phyloP scores from a whole-genome alignment of 768 basidiomycete species.

The Leucocoprinus sp. region DNA sequence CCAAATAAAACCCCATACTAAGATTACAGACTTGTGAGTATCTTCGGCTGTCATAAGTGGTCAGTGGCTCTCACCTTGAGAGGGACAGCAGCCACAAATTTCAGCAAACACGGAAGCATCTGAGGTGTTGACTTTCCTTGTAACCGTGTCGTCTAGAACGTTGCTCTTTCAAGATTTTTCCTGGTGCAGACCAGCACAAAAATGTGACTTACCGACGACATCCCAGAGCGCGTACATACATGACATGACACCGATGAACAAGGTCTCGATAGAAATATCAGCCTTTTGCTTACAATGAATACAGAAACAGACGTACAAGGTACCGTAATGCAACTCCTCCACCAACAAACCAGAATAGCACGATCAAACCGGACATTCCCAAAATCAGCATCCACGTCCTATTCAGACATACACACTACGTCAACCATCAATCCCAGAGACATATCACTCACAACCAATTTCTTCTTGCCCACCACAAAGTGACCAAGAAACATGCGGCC shows the following conservation, averaged over 20 bases:
- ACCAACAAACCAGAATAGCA: constrained; percentile 79
- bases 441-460: constrained; percentile 54
- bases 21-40: not conserved
- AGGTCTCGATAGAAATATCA: constrained; percentile 34
- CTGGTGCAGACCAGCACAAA: no score
- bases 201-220: constrained; percentile 53
- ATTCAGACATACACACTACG: not conserved
- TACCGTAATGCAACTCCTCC: constrained; percentile 71
- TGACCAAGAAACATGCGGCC: constrained; percentile 80
- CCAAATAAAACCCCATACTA: constrained; percentile 90
- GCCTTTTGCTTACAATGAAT: not conserved
- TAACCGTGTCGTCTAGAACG: constrained; percentile 67
- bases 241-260: constrained; percentile 84
- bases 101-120: constrained; percentile 82
- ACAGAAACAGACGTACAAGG: constrained; percentile 37
- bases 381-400: constrained; percentile 77
- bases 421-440: not conserved
- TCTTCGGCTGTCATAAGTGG: constrained; percentile 8
- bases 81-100: constrained; percentile 80
- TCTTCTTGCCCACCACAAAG: constrained; percentile 79
- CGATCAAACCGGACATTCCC: constrained; percentile 71
- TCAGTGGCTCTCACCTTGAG: constrained; percentile 43
- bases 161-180: not conserved
- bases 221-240: constrained; percentile 87
- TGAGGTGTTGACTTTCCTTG: constrained; percentile 77